These are phyloP conservation scores for Aphelidium insulamus DNA, from an alignment of 371 early-diverging fungal species.

Conservation along the genomic window DNA sequence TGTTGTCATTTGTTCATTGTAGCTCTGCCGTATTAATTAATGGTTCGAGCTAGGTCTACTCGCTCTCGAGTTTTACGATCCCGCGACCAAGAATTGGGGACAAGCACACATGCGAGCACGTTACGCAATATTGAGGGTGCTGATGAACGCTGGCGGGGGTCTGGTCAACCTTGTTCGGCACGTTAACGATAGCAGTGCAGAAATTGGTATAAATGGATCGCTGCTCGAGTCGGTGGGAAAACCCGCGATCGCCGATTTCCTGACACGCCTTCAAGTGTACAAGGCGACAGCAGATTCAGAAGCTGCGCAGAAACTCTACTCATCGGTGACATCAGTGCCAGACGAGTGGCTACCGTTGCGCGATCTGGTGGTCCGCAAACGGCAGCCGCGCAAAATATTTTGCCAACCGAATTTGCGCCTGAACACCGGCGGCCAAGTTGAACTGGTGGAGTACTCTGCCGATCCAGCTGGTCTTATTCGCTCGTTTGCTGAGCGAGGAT, in stretches of 20 bases:
- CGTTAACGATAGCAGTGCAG: constrained; percentile 10
- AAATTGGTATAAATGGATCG: constrained; percentile 20
- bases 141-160: constrained; percentile 22
- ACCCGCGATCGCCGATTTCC: constrained; percentile 24
- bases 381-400: constrained; percentile 29
- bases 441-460: constrained; percentile 26
- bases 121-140: constrained; percentile 25
- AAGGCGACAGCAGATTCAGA: constrained; percentile 30
- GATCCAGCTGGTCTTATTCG: constrained; percentile 28
- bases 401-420: constrained; percentile 25
- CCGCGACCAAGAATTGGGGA: constrained; percentile 20
- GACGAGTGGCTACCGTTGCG: constrained; percentile 20
- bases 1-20: no score
- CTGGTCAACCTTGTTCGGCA: constrained; percentile 13
- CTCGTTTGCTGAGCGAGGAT: constrained; percentile 23
- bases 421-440: constrained; percentile 11
- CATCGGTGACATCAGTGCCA: constrained; percentile 22
- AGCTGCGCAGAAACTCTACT: constrained; percentile 18
- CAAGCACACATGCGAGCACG: constrained; percentile 41
- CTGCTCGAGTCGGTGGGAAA: constrained; percentile 24
- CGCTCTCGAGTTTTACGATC: constrained; percentile 25
- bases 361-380: constrained; percentile 23
- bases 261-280: constrained; percentile 25
- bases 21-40: no score
- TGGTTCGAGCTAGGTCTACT: no score